Conservation (phyloP, 306 rosid genomes). For the Cicer judaicum region DNA sequence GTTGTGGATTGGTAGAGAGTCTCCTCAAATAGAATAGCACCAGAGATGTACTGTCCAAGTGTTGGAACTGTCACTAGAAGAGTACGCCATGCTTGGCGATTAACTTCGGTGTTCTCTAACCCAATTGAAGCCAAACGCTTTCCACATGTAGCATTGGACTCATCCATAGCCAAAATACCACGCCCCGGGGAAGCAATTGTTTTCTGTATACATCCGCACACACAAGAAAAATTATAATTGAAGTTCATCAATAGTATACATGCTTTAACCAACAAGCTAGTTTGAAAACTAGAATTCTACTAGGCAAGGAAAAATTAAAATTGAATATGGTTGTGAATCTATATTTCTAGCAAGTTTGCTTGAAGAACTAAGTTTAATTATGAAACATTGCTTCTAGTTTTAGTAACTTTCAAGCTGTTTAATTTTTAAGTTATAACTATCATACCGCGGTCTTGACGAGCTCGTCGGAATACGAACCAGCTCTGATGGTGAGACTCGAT, state of each 20-base stretch:
- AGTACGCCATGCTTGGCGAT: conserved; percentile 87
- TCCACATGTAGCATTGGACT: conserved; percentile 89
- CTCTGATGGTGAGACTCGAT: conserved; percentile 64
- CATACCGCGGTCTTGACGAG: conserved; percentile 90
- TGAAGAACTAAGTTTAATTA: background rate
- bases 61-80: conserved; percentile 71
- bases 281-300: background rate
- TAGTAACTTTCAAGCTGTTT: background rate
- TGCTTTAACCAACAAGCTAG: background rate
- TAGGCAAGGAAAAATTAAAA: background rate
- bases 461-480: conserved; percentile 80
- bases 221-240: background rate
- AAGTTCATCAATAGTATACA: conserved; percentile 2
- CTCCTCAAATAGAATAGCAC: conserved; percentile 89
- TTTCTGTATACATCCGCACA: conserved; percentile 38
- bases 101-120: conserved; percentile 85
- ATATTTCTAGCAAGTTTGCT: background rate
- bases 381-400: background rate
- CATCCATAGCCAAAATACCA: conserved; percentile 93
- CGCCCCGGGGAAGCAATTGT: conserved; percentile 89
- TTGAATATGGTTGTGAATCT: background rate
- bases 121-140: conserved; percentile 90
- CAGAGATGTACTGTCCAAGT: conserved; percentile 81
- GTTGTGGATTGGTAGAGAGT: conserved; percentile 83
- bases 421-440: background rate